Base-by-base conservation (phyloP, 2,329 filamentous ascomycete genomes). In the Pyrenophora teres region DNA sequence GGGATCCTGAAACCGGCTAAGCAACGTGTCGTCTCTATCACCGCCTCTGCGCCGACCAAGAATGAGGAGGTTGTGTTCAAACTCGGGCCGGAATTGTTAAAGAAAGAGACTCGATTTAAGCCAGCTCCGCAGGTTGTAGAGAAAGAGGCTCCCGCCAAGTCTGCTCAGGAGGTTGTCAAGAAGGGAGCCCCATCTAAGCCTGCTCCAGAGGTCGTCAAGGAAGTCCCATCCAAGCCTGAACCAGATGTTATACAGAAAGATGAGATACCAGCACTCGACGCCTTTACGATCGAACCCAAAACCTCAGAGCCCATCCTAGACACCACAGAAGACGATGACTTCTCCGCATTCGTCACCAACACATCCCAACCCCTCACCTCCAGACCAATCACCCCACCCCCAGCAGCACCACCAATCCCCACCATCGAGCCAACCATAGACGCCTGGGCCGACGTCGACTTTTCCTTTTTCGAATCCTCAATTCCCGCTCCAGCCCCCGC, bases 381-480 rank as follows among this genome's bases (percentile, higher is more conserved):
- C n/a, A 15, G 39, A 13, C 49, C 60, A 9, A 36, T 33, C 18
- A 61, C 56, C 40, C 57, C 46, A 38, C 40, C 56, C 36, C 18
- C 40, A 25, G 23, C 23, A 15, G n/a, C 35, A 15, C n/a, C 50
- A 2, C 5, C 39, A 8, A 13, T 7, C 8, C 39, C 46, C 6
- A 8, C 50, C 6, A 9, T 47, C 3, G 50, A 57, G 25, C 36
- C 47, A 9, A 38, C 42, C 3, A 5, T 39, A 21, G 61, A 66
- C 15, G 44, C 56, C 18, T 64, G 54, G 52, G 49, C 52, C 7
- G 44, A 52, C 33, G 58, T 49, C 5, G 61, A 65, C 40, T 62
- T 63, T 18, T 63, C 60, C 18, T 64, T 73, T 46, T 74, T 74
- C 46, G 70, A 73, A 48, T 63, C 68, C 6, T 38, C 60, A 4